Evolutionary conservation across 2,329 filamentous ascomycete genomes (phyloP), one percentile per base, ranked within the genome.

Genomic region (Cephalotrichum gorgonifer): DNA sequence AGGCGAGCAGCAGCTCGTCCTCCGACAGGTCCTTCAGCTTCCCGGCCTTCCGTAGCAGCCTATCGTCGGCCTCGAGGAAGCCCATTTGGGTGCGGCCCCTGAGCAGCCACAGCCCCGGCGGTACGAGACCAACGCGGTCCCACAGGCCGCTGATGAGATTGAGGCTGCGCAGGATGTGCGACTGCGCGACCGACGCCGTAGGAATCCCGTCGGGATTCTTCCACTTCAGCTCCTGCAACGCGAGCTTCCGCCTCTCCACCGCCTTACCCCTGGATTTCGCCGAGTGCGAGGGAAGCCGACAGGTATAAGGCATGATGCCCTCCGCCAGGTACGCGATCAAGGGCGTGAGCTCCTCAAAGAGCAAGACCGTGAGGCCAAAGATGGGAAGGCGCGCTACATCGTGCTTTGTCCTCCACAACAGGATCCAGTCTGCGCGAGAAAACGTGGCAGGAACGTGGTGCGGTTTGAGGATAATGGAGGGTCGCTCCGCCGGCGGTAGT

Each of bases 341-440:
- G 0, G 90, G 88, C 2, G 90, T 87, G 67, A 95, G 84, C 66
- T 97, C 91, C 25, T 89, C 91, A 61, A 86, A 87, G 15, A 95
- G 54, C 1, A 91, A 58, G 6, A 95, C 73, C 45, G 96, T 69
- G 3, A 95, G 53, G 0, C 72, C 82, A 62, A 98, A 96, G 1
- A 86, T 64, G 0, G 90, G 88, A 47, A 96, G 72, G 23, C 88
- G 82, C n/a, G 79, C 69, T 43, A 88, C 67, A 63, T 97, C 93
- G 57, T 85, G 77, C 39, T 72, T 70, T 39, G 81, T 83, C 51
- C 91, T 78, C 52, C 70, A 69, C 46, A 85, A 65, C 2, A 95
- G 74, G 55, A 90, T 82, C 67, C 83, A 85, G 53, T 87, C 78
- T 1, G 81, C 75, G 35, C 89, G 78, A 3, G 79, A 81, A 38